Base-by-base conservation (phyloP, 768 basidiomycete genomes). In the Glaciozyma martinii region DNA sequence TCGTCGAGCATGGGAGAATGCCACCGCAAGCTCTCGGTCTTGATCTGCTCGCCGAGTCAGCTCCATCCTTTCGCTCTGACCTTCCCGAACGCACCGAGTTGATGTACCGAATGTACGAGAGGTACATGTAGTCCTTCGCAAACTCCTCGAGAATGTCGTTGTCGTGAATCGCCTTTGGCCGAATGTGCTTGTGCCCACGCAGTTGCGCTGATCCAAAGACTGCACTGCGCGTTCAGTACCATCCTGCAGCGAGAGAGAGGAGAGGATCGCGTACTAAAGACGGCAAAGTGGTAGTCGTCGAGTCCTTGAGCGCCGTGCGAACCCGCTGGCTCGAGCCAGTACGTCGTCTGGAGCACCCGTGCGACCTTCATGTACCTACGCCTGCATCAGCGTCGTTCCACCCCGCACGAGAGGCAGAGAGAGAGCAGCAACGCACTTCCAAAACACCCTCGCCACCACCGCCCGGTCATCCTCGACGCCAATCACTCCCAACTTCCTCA, bases 1-100 rank as follows among this genome's bases (percentile, higher is more conserved):
- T 98, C 94, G 76, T 97, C 90, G 10, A 99, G 83, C 94, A 99
- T 98, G 1, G 94, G 94, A 0, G 91, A 95, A 78, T 99, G 94
- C 94, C 94, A 99, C 59, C 91, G 82, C 1, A 98, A 80, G 0
- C 92, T 92, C 0, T 93, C 92, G 0, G 92, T 90, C 75, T 98
- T 98, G 70, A 97, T 90, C 89, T 93, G 61, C 10, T 21, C 2
- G 25, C 1, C 30, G 25, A 5, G 29, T 50, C 23, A 50, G 46
- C 46, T 7, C n/a, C 8, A 7, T 21, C 46, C n/a, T 47, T 2
- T 23, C 10, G 19, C 46, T 25, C 21, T n/a, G n/a, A n/a, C 10
- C 21, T 21, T 21, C 4, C 2, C 9, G 54, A 49, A 32, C 67
- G 25, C 67, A 91, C 90, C 3, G 90, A 91, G 77, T 95, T 95